Evolutionary conservation across 2,329 filamentous ascomycete genomes (phyloP).

Genomic region (Fusarium protoensiforme): DNA sequence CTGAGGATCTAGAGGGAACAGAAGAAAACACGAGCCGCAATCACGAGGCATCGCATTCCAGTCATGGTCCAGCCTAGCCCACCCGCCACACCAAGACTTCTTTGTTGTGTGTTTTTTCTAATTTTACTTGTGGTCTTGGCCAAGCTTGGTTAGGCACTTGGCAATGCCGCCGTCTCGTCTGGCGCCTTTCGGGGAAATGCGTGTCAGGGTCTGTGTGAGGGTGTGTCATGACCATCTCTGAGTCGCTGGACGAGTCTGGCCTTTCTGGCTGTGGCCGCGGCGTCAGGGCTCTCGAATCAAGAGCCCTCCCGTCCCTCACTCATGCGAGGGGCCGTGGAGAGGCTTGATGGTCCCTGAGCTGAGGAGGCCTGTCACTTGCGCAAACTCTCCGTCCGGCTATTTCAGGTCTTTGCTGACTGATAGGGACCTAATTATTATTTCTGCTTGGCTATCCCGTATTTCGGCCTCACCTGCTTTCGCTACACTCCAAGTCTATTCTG

Average conservation of each 20-base stretch:
- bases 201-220: not conserved
- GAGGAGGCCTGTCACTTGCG: not conserved
- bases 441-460: not conserved
- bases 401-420: not conserved
- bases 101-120: constrained; percentile 22
- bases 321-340: constrained; percentile 24
- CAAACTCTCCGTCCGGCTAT: not conserved
- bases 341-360: constrained; percentile 17
- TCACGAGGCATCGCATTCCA: constrained; percentile 28
- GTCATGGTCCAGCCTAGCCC: not conserved
- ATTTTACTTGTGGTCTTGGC: constrained; percentile 33
- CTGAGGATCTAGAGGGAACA: not conserved
- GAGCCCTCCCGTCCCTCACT: constrained; percentile 27
- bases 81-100: constrained; percentile 1
- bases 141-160: constrained; percentile 26
- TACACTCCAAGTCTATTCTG: not conserved
- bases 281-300: constrained; percentile 24
- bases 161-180: not conserved
- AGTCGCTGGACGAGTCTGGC: not conserved
- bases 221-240: not conserved
- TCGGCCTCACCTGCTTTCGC: not conserved
- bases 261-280: not conserved
- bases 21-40: constrained; percentile 19
- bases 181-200: not conserved
- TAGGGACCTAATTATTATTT: not conserved